Conservation (phyloP, 2,329 filamentous ascomycete species). For the Colletotrichum sojae region DNA sequence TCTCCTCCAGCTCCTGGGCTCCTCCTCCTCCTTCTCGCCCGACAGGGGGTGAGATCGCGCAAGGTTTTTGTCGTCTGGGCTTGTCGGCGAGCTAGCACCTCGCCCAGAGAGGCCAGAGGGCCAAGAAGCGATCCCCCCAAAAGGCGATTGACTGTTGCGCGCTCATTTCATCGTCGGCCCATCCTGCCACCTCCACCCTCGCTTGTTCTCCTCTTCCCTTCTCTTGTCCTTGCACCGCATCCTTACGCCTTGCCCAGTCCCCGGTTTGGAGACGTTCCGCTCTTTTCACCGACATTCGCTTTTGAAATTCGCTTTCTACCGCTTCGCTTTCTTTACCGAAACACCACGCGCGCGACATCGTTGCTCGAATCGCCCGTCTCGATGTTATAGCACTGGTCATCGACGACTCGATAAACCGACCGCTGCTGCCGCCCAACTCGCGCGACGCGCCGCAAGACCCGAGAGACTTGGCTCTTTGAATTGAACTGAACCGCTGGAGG, state of each 20-base stretch:
- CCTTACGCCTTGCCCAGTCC: conserved; percentile 39
- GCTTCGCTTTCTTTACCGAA: conserved; percentile 36
- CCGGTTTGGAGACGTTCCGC: conserved; percentile 39
- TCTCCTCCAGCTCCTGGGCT: neutral
- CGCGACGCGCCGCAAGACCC: conserved; percentile 31
- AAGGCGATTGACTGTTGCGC: conserved; percentile 20
- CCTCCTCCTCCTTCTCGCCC: conserved; percentile 11
- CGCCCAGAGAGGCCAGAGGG: conserved; percentile 3
- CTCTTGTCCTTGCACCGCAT: conserved; percentile 40
- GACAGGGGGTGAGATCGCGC: conserved; percentile 27
- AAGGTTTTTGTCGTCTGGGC: conserved; percentile 20
- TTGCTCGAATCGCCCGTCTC: conserved; percentile 23
- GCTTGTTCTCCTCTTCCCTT: conserved; percentile 35
- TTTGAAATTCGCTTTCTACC: conserved; percentile 24
- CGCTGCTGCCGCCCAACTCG: conserved; percentile 18
- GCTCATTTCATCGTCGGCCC: conserved; percentile 41
- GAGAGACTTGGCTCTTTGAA: conserved; percentile 10
- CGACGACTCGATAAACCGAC: conserved; percentile 15
- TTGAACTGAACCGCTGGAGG: conserved; percentile 5
- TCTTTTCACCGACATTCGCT: conserved; percentile 41
- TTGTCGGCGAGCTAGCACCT: neutral
- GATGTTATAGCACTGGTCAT: conserved; percentile 37
- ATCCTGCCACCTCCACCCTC: conserved; percentile 37
- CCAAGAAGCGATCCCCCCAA: conserved; percentile 6
- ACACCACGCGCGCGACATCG: conserved; percentile 27